phyloP scores from a whole-genome alignment of 352 stramenopile species.

The Globisporangium nodosum region DNA sequence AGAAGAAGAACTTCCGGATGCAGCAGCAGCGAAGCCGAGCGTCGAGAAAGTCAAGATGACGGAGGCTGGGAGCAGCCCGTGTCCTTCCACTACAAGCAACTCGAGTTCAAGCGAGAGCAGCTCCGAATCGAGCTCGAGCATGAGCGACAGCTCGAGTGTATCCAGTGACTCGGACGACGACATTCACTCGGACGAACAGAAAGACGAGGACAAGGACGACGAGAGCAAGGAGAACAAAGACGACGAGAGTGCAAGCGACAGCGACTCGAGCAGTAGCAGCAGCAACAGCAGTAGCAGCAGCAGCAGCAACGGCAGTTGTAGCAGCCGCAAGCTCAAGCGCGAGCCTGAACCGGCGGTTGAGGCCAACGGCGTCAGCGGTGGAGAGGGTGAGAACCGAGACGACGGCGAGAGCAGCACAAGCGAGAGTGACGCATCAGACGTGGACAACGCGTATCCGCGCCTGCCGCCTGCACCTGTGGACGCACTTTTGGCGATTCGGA shows the following conservation, averaged over 20 bases:
- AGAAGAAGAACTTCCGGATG: not conserved
- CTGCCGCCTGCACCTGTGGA: constrained; percentile 56
- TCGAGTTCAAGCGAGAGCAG: constrained; percentile 26
- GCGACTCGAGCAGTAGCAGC: constrained; percentile 26
- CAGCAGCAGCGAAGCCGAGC: constrained; percentile 6
- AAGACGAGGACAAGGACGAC: constrained; percentile 7
- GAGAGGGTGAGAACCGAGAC: constrained; percentile 4
- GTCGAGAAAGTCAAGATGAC: constrained; percentile 4
- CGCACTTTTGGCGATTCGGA: constrained; percentile 41
- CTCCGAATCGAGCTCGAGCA: constrained; percentile 15
- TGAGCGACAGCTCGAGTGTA: constrained; percentile 12
- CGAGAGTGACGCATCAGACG: constrained; percentile 46
- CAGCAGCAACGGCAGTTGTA: not conserved
- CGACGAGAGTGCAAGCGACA: constrained; percentile 19
- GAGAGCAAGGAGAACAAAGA: constrained; percentile 8
- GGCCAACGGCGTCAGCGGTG: not conserved
- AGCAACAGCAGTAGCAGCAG: constrained; percentile 12
- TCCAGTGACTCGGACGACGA: constrained; percentile 21
- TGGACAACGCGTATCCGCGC: constrained; percentile 57
- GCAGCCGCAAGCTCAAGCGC: not conserved
- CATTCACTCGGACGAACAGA: constrained; percentile 3
- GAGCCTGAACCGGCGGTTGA: not conserved
- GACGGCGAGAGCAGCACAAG: constrained; percentile 40
- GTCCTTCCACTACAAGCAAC: constrained; percentile 28
- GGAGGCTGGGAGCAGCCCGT: constrained; percentile 32